Evolutionary conservation across 192 early-diverging fungal genomes (phyloP).

Genomic region (Chytriomyces hyalinus): DNA sequence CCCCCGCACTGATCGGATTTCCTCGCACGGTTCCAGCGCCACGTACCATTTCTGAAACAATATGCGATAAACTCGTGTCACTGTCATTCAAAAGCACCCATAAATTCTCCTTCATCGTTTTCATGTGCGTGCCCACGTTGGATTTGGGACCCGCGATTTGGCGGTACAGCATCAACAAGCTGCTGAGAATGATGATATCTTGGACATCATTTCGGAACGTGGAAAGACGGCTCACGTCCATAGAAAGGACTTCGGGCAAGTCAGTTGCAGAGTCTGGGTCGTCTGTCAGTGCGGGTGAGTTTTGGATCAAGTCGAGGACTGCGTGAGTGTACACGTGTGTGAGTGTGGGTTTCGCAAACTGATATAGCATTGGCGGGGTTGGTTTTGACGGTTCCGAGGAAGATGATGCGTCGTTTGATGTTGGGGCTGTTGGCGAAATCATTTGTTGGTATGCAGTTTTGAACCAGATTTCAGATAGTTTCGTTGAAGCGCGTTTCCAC

Average conservation of each 20-base stretch:
- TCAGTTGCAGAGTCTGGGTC: slow-evolving; percentile 14
- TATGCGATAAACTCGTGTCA: slow-evolving; percentile 56
- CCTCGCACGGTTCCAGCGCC: slow-evolving; percentile 46
- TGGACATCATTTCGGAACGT: slow-evolving; percentile 61
- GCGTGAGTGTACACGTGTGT: slow-evolving; percentile 39
- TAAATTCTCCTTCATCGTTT: slow-evolving; percentile 30
- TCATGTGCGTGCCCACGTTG: slow-evolving; percentile 3
- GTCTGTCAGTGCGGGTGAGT: slow-evolving; percentile 29
- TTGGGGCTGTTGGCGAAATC: background rate
- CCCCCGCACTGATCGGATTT: slow-evolving; percentile 28
- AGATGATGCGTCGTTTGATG: no score
- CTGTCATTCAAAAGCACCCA: slow-evolving; percentile 62
- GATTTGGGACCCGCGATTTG: slow-evolving; percentile 46
- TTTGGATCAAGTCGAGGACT: slow-evolving; percentile 38
- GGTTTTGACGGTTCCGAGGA: background rate
- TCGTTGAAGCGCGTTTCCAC: slow-evolving; percentile 10
- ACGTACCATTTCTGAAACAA: slow-evolving; percentile 52
- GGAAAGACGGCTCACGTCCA: slow-evolving; percentile 53
- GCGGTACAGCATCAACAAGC: slow-evolving; percentile 51
- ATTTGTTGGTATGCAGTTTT: slow-evolving; percentile 41
- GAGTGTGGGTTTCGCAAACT: slow-evolving; percentile 17
- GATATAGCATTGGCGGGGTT: background rate
- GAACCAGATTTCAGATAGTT: slow-evolving; percentile 15
- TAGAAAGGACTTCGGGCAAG: slow-evolving; percentile 54
- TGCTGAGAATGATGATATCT: slow-evolving; percentile 57